These are phyloP conservation scores for Alternaria sp. DNA, from an alignment of 2,329 filamentous ascomycete species.

Conservation along the genomic window DNA sequence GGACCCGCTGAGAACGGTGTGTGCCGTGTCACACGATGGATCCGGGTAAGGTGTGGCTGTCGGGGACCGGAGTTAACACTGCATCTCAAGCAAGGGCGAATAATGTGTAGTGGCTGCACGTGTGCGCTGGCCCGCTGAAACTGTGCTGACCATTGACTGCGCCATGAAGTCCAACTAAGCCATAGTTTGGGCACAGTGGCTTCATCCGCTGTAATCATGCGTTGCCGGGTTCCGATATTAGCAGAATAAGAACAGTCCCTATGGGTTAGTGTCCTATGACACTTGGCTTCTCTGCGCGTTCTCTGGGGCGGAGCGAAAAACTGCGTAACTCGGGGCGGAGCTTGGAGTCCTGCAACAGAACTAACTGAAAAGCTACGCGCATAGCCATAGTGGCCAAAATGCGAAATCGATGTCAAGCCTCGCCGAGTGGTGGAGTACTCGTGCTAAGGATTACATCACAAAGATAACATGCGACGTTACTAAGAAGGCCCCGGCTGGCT, in stretches of 20 bases:
- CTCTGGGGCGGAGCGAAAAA: neutral
- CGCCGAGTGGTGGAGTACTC: neutral
- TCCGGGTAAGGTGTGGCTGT: neutral
- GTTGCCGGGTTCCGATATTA: neutral
- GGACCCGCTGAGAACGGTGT: neutral
- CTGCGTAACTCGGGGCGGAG: neutral
- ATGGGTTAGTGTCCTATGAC: neutral
- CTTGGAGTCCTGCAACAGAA: neutral
- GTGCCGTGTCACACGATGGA: neutral
- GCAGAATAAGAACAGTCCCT: neutral
- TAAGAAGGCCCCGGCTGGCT: neutral
- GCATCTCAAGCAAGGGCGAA: neutral
- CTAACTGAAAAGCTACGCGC: neutral
- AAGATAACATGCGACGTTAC: neutral
- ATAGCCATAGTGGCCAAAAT: neutral
- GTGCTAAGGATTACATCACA: neutral
- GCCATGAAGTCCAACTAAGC: neutral
- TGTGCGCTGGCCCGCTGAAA: neutral
- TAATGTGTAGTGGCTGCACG: neutral
- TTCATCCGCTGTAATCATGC: neutral
- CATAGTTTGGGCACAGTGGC: neutral
- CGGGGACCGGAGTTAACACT: neutral
- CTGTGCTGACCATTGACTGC: neutral
- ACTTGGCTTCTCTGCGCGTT: neutral
- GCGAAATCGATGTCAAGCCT: neutral